Evolutionary conservation across 2,329 filamentous ascomycete genomes (phyloP).

Genomic region (Cucurbitaria berberidis): DNA sequence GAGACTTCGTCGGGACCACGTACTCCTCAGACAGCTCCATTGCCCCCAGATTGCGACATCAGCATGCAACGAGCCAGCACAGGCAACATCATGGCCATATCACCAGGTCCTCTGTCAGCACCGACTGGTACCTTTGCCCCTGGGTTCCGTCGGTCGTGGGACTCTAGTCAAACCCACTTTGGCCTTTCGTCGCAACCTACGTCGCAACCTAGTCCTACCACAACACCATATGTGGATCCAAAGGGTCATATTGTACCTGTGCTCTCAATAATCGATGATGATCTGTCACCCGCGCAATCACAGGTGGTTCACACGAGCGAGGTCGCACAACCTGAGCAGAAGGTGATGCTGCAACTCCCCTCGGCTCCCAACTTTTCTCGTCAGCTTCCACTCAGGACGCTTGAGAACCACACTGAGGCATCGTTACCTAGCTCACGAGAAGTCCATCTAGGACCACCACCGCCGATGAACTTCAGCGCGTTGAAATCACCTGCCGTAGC

Average conservation of each 20-base stretch:
- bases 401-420: slow-evolving; percentile 19
- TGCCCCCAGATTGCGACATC: slow-evolving; percentile 57
- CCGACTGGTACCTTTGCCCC: slow-evolving; percentile 46
- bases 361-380: slow-evolving; percentile 49
- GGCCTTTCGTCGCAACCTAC: slow-evolving; percentile 40
- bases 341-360: slow-evolving; percentile 18
- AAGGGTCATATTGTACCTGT: slow-evolving; percentile 47
- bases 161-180: slow-evolving; percentile 44
- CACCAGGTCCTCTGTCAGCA: slow-evolving; percentile 51
- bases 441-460: slow-evolving; percentile 23
- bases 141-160: slow-evolving; percentile 51
- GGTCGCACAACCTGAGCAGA: slow-evolving; percentile 15
- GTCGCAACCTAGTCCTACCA: slow-evolving; percentile 30
- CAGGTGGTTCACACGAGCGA: slow-evolving; percentile 14
- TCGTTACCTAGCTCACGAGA: slow-evolving; percentile 16
- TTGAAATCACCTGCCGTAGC: slow-evolving; percentile 39
- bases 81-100: slow-evolving; percentile 50
- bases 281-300: slow-evolving; percentile 12
- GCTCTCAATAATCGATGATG: slow-evolving; percentile 40
- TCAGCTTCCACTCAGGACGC: slow-evolving; percentile 40
- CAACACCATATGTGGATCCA: slow-evolving; percentile 45
- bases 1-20: slow-evolving; percentile 39
- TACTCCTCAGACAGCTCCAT: slow-evolving; percentile 47
- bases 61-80: slow-evolving; percentile 52
- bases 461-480: slow-evolving; percentile 28